These are phyloP conservation scores for Backusella australiensis DNA, from an alignment of 192 early-diverging fungal species.

Conservation along the genomic window DNA sequence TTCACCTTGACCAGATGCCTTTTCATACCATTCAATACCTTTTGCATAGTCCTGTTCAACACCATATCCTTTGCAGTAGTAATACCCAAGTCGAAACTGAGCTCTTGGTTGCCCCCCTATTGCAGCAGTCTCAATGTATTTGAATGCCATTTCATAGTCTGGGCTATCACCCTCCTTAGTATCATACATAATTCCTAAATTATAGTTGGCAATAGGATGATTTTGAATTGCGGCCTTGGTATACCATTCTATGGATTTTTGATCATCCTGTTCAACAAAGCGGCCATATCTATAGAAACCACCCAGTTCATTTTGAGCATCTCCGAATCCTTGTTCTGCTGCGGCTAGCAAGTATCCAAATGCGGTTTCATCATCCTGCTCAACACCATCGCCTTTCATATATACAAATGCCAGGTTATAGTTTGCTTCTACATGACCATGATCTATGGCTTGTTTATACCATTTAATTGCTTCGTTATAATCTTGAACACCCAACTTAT, in stretches of 20 bases:
- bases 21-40: not conserved
- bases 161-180: not conserved
- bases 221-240: not conserved
- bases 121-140: constrained; percentile 34
- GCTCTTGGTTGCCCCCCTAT: constrained; percentile 18
- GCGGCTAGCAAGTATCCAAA: not conserved
- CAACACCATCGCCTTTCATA: not conserved
- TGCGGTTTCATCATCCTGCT: not conserved
- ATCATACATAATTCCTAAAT: not conserved
- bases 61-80: not conserved
- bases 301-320: not conserved
- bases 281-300: not conserved
- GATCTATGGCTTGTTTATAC: not conserved
- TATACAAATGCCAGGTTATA: not conserved
- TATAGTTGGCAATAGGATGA: not conserved
- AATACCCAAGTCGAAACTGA: constrained; percentile 15
- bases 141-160: not conserved
- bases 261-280: not conserved
- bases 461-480: not conserved
- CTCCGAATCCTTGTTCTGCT: not conserved
- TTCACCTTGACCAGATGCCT: not conserved
- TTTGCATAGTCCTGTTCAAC: not conserved
- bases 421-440: not conserved
- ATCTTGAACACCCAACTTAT: no score
- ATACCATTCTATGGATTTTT: not conserved